phyloP scores from a whole-genome alignment of 2,329 filamentous ascomycete species.

The Magnaporthiopsis incrustans region DNA sequence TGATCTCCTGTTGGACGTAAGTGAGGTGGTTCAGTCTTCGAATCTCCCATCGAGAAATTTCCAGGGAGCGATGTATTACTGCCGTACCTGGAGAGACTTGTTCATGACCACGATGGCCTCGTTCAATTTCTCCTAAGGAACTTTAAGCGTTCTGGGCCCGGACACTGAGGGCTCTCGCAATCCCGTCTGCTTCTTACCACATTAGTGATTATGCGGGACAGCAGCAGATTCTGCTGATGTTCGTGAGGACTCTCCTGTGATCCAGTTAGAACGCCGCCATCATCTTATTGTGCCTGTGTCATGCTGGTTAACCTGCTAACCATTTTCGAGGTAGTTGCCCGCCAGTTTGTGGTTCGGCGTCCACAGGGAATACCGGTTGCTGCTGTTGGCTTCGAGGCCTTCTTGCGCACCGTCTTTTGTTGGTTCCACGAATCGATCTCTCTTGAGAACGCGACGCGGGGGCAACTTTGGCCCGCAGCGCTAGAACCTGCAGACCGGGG shows the following conservation, averaged over 20 bases:
- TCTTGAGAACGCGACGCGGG: not conserved
- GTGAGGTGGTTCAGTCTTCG: not conserved
- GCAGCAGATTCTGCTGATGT: conserved; percentile 87
- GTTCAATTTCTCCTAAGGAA: conserved; percentile 76
- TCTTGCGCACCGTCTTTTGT: too few species aligned
- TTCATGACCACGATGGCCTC: conserved; percentile 90
- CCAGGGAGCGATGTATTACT: not conserved
- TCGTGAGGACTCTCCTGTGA: conserved; percentile 87
- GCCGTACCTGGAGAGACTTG: conserved; percentile 70
- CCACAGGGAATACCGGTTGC: too few species aligned
- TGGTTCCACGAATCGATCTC: not conserved
- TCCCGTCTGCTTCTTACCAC: conserved; percentile 59
- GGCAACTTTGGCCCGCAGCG: not conserved
- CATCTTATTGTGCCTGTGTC: not conserved
- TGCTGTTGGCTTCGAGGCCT: not conserved
- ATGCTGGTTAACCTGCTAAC: not conserved
- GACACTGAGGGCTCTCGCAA: not conserved
- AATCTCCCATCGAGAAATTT: conserved; percentile 1
- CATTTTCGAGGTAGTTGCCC: not conserved
- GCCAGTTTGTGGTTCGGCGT: too few species aligned
- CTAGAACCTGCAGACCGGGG: not conserved
- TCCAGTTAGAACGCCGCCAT: not conserved
- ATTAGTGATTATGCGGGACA: conserved; percentile 94
- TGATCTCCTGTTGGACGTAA: conserved; percentile 67
- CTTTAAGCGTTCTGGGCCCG: not conserved